Evolutionary conservation across 2,329 filamentous ascomycete genomes (phyloP).

Genomic region (Diatrype stigma): DNA sequence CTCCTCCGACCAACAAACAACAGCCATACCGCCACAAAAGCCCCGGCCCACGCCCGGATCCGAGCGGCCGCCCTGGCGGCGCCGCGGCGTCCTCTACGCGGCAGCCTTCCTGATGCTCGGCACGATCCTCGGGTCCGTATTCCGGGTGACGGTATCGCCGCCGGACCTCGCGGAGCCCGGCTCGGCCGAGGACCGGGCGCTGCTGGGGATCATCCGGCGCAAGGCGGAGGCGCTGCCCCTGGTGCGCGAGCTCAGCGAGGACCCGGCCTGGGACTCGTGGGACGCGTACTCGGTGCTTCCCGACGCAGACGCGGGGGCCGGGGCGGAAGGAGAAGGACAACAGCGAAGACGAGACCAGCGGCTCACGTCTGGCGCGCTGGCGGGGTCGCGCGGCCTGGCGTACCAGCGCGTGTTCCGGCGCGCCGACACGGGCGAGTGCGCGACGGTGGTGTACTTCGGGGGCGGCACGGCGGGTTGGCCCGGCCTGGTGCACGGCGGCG

Average conservation of each 20-base stretch:
- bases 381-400: constrained; percentile 37
- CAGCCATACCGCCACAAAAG: not conserved
- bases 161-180: constrained; percentile 36
- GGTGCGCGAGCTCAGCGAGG: constrained; percentile 41
- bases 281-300: constrained; percentile 34
- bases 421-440: constrained; percentile 48
- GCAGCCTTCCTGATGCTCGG: constrained; percentile 39
- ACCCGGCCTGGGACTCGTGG: constrained; percentile 37
- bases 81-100: constrained; percentile 23
- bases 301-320: not conserved
- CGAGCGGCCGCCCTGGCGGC: constrained; percentile 16
- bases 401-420: constrained; percentile 65
- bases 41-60: not conserved
- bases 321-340: too few species aligned
- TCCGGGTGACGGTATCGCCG: constrained; percentile 38
- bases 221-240: constrained; percentile 42
- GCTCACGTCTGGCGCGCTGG: constrained; percentile 39
- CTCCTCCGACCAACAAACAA: too few species aligned
- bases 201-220: constrained; percentile 36
- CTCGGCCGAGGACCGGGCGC: constrained; percentile 36
- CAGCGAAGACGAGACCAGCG: not conserved
- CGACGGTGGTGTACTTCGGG: constrained; percentile 66
- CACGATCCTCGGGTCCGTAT: constrained; percentile 31
- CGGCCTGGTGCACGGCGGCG: constrained; percentile 66
- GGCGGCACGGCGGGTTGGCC: constrained; percentile 65